Evolutionary conservation across 768 basidiomycete genomes (phyloP).

Genomic region (Pisolithus albus): DNA sequence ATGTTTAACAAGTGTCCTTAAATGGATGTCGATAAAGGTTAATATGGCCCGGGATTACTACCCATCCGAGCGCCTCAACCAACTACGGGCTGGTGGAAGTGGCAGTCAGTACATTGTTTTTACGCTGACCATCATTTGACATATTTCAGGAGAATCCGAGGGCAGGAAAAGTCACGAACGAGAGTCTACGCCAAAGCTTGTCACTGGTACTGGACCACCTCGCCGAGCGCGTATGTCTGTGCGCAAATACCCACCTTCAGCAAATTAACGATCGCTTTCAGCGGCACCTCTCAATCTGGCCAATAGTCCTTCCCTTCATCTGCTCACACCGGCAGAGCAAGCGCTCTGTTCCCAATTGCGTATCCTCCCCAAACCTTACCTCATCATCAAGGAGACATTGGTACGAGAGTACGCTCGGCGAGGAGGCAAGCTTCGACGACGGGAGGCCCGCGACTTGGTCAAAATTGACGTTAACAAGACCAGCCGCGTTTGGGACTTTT

Average conservation of each 20-base stretch:
- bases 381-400: constrained; percentile 91
- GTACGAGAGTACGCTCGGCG: constrained; percentile 89
- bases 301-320: constrained; percentile 82
- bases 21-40: constrained; percentile 57
- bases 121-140: neutral
- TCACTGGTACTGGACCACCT: constrained; percentile 30
- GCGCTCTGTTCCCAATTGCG: constrained; percentile 81
- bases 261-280: constrained; percentile 10
- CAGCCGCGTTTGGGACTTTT: constrained; percentile 86
- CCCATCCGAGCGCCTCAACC: constrained; percentile 43
- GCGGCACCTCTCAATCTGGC: constrained; percentile 80
- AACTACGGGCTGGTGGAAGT: constrained; percentile 37
- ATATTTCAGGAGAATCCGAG: constrained; percentile 36
- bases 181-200: constrained; percentile 49
- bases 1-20: neutral
- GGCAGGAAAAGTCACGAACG: constrained; percentile 55
- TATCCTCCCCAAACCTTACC: constrained; percentile 91
- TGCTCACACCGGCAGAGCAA: constrained; percentile 86
- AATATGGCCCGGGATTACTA: constrained; percentile 51
- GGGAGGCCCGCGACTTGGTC: constrained; percentile 85
- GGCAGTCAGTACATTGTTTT: constrained; percentile 43
- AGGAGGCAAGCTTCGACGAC: constrained; percentile 78
- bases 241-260: neutral
- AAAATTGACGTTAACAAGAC: constrained; percentile 95
- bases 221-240: constrained; percentile 36